Evolutionary conservation across 2,329 filamentous ascomycete species (phyloP), one percentile per base, ranked within the genome.

Genomic region (Hymenoscyphus linearis): DNA sequence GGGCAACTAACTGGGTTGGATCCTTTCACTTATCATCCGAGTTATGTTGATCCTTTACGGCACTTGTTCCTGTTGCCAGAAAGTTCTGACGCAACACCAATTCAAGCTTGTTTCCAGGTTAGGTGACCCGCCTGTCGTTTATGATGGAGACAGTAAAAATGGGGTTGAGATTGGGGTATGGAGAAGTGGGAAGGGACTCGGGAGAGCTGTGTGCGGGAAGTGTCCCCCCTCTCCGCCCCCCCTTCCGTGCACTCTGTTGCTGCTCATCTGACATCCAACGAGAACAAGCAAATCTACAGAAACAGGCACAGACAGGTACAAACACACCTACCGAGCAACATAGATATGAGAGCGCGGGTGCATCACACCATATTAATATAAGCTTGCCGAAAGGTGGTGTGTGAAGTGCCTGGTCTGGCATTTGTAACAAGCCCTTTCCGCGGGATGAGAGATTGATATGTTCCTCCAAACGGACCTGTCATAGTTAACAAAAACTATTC

Each of bases 321-420:
- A 35, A 35, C 52, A 54, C 52, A 34, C 26, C 13, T n/a, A 54
- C 52, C 25, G 52, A 18, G 14, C 25, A 54, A 18, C 52, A 54
- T 22, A 22, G 34, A 12, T 31, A 36, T 37, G 35, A 16, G 53
- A 37, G 18, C 27, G 16, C 18, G 44, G 31, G 35, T 55, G 53
- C 53, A 16, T 18, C 53, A 55, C 53, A 37, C 26, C 53, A 37
- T 10, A 55, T 55, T 55, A 37, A 55, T 55, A 25, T 55, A 37
- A 36, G 35, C 34, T 35, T 27, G 34, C 18, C n/a, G 18, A 18
- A n/a, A 55, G 53, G 31, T 25, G 34, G 36, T 37, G 37, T 57
- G 55, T 57, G 55, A 26, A 57, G 55, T 26, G 55, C 37, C 55
- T 57, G 53, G 27, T 31, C 14, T 35, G 22, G 26, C 13, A 37